A percentile compares a stretch with the other conserved stretches of the same genome.
phyloP scores from a whole-genome alignment of 495 filamentous ascomycete genomes.

The Extremus antarcticus region DNA sequence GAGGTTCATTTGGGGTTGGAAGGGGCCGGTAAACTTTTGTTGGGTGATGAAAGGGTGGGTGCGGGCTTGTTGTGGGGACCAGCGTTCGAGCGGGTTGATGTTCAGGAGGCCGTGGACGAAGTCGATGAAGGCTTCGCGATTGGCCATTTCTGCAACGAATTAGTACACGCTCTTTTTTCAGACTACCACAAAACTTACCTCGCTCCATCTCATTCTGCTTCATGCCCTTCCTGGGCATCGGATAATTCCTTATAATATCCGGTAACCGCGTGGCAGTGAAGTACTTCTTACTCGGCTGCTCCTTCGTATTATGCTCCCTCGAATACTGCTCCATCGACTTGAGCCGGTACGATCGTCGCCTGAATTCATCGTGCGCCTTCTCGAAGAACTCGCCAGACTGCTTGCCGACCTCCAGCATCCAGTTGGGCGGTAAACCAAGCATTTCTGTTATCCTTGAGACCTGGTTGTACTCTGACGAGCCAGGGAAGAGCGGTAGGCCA shows the following conservation, averaged over 20 bases:
- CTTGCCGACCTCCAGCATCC: slow-evolving; percentile 99
- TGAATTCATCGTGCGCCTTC: slow-evolving; percentile 84
- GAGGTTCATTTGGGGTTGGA: slow-evolving; percentile 94
- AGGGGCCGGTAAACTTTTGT: slow-evolving; percentile 89
- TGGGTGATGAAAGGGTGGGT: slow-evolving; percentile 98
- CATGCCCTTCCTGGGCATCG: slow-evolving; percentile 99
- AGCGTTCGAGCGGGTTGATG: slow-evolving; percentile 92
- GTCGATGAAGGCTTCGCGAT: slow-evolving; percentile 96
- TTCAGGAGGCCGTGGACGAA: slow-evolving; percentile 92
- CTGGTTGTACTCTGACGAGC: slow-evolving; percentile 98
- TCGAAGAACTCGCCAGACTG: slow-evolving; percentile 97
- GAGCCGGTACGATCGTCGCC: slow-evolving; percentile 75
- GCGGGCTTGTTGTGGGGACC: slow-evolving; percentile 97
- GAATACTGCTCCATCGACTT: slow-evolving; percentile 98
- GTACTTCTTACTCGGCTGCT: slow-evolving; percentile 99
- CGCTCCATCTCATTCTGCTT: slow-evolving; percentile 92
- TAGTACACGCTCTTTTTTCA: neutral
- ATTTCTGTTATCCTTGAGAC: slow-evolving; percentile 96
- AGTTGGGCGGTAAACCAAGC: slow-evolving; percentile 89
- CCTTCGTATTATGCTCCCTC: slow-evolving; percentile 85
- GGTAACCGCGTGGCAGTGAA: slow-evolving; percentile 88
- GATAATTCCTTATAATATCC: slow-evolving; percentile 93
- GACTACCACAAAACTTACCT: slow-evolving; percentile 47
- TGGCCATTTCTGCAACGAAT: slow-evolving; percentile 73
- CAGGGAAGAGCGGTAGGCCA: slow-evolving; percentile 88